A percentile compares a stretch with the other conserved stretches of the same genome.
Conservation (phyloP, 2,329 filamentous ascomycete genomes). For the Penicillium sp. region DNA sequence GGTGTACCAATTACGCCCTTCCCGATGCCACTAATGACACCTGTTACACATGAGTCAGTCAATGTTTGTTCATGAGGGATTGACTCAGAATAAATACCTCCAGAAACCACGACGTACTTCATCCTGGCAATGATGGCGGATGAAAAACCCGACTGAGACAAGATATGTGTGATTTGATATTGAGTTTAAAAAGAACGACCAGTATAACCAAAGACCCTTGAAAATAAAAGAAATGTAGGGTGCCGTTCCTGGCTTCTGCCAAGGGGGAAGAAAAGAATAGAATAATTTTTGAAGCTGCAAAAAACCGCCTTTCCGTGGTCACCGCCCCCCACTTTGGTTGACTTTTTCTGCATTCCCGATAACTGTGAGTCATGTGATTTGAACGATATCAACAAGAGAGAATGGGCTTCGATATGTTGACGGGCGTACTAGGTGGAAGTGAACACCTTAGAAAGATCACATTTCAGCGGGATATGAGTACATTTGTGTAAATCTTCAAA, state of each 20-base stretch:
- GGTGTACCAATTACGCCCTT: conserved; percentile 59
- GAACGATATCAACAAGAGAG: not conserved
- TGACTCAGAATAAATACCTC: conserved; percentile 51
- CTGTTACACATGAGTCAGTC: conserved; percentile 19
- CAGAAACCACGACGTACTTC: conserved; percentile 79
- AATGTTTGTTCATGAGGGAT: not conserved
- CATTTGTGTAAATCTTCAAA: not conserved
- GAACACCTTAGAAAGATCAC: too few species aligned
- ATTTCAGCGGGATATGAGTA: not conserved
- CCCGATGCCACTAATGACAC: conserved; percentile 51
- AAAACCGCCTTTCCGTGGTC: not conserved
- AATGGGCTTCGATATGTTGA: not conserved
- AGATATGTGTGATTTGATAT: not conserved
- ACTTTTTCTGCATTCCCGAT: conserved; percentile 11
- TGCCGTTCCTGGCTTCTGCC: conserved; percentile 19
- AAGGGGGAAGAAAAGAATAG: conserved; percentile 16
- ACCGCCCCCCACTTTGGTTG: conserved; percentile 17
- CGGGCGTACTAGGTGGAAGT: not conserved
- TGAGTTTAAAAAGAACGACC: not conserved
- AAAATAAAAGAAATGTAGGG: conserved; percentile 18
- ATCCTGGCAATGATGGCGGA: conserved; percentile 48
- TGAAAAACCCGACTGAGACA: conserved; percentile 1
- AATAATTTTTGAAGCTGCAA: conserved; percentile 9
- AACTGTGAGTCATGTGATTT: conserved; percentile 5
- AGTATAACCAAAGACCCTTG: not conserved